A percentile compares a stretch with the other conserved stretches of the same genome.
These are phyloP conservation scores for Chenopodium berlandieri DNA, from an alignment of 148 eudicot species.

Conservation along the genomic window DNA sequence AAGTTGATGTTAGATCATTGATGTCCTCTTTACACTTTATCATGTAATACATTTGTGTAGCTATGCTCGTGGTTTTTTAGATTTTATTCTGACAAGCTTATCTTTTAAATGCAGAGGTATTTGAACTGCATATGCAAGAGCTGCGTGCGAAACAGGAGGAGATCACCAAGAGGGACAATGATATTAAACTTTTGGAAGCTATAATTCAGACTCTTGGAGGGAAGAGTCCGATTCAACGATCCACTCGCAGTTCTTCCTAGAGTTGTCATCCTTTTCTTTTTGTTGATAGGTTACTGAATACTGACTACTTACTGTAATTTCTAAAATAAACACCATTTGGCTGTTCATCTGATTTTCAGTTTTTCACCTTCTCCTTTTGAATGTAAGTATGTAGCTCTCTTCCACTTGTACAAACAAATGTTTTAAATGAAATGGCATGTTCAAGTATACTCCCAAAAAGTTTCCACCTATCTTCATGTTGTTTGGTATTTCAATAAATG, in stretches of 20 bases:
- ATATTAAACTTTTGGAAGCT: conserved; percentile 91
- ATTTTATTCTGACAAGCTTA: background rate
- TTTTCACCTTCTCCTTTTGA: background rate
- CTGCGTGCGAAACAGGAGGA: conserved; percentile 84
- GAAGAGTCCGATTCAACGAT: conserved; percentile 38
- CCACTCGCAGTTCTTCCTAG: conserved; percentile 23
- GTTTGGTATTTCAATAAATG: too few species aligned
- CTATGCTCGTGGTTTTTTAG: background rate
- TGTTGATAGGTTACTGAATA: background rate
- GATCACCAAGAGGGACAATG: conserved; percentile 72
- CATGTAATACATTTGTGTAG: background rate
- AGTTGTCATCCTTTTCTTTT: background rate
- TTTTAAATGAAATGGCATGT: background rate
- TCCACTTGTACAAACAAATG: background rate
- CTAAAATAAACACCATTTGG: background rate
- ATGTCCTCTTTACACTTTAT: background rate
- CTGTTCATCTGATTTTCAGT: background rate
- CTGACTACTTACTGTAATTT: background rate
- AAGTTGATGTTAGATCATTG: background rate
- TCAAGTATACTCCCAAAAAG: too few species aligned
- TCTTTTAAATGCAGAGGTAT: conserved; percentile 66
- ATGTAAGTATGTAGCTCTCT: background rate
- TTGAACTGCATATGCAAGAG: conserved; percentile 89
- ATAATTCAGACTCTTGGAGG: conserved; percentile 93
- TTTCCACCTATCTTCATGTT: too few species aligned